A percentile compares a stretch with the other conserved stretches of the same genome.
These are phyloP conservation scores for Garcia nutans DNA, from an alignment of 345 rosid species.

Conservation along the genomic window DNA sequence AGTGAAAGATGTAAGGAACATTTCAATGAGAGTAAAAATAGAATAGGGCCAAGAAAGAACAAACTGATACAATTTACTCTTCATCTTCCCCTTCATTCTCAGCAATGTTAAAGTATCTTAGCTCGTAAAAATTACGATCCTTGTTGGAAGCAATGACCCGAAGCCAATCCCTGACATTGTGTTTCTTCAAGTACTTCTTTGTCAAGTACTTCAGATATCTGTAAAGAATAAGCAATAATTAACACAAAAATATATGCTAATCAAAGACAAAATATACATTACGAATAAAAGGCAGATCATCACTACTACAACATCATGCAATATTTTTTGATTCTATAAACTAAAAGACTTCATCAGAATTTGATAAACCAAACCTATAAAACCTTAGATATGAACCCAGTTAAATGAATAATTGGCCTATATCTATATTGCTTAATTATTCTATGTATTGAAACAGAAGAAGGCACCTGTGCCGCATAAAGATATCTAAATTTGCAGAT, in stretches of 20 bases:
- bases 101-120: slow-evolving; percentile 94
- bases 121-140: slow-evolving; percentile 77
- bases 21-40: background rate
- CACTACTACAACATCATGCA: background rate
- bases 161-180: slow-evolving; percentile 94
- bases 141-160: slow-evolving; percentile 84
- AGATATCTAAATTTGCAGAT: background rate
- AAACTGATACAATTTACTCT: slow-evolving; percentile 37
- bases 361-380: too few species aligned
- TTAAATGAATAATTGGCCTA: too few species aligned
- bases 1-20: background rate
- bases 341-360: background rate
- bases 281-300: background rate
- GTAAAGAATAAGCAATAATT: background rate
- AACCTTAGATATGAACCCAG: too few species aligned
- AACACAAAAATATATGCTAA: background rate
- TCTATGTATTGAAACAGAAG: background rate
- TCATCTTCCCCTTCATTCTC: slow-evolving; percentile 76
- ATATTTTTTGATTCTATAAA: too few species aligned
- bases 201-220: slow-evolving; percentile 91
- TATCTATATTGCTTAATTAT: background rate
- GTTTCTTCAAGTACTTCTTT: slow-evolving; percentile 89
- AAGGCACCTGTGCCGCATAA: background rate
- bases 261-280: background rate
- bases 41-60: background rate